Conservation (phyloP, 1,284 basidiomycete genomes). For the Chiua sp. region DNA sequence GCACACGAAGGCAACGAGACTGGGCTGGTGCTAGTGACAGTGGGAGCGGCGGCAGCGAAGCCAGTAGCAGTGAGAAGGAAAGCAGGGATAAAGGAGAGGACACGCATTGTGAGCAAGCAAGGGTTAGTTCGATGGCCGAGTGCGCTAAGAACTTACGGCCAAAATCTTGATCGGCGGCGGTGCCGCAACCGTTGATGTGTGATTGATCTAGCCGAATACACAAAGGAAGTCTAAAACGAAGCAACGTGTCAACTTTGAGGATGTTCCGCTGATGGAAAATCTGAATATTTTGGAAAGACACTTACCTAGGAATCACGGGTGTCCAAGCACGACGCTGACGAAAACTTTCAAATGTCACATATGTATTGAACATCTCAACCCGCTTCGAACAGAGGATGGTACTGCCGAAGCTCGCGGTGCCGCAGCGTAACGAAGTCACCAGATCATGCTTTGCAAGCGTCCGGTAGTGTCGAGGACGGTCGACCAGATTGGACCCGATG, state of each 20-base stretch:
- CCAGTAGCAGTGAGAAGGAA: slow-evolving; percentile 19
- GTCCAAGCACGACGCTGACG: background rate
- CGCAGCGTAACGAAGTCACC: background rate
- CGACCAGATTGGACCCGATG: background rate
- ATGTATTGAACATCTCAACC: too few species aligned
- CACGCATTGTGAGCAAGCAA: slow-evolving; percentile 23
- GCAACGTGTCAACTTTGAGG: background rate
- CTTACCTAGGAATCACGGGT: background rate
- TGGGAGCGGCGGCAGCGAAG: slow-evolving; percentile 22
- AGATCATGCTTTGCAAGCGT: background rate
- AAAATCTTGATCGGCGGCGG: background rate
- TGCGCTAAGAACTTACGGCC: background rate
- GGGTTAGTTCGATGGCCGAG: too few species aligned
- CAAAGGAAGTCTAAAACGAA: background rate
- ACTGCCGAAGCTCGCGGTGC: background rate
- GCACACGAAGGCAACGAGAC: slow-evolving; percentile 8
- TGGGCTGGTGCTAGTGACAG: slow-evolving; percentile 8
- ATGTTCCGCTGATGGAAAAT: background rate
- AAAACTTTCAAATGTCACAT: background rate
- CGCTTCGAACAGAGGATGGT: background rate
- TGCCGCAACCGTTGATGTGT: background rate
- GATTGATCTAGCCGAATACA: background rate
- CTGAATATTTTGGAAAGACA: background rate
- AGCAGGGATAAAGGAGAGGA: slow-evolving; percentile 31
- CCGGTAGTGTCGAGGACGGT: background rate